A percentile compares a stretch with the other conserved stretches of the same genome.
phyloP scores from a whole-genome alignment of 129 eudicot species.

The Rutidosis leptorrhynchoides region DNA sequence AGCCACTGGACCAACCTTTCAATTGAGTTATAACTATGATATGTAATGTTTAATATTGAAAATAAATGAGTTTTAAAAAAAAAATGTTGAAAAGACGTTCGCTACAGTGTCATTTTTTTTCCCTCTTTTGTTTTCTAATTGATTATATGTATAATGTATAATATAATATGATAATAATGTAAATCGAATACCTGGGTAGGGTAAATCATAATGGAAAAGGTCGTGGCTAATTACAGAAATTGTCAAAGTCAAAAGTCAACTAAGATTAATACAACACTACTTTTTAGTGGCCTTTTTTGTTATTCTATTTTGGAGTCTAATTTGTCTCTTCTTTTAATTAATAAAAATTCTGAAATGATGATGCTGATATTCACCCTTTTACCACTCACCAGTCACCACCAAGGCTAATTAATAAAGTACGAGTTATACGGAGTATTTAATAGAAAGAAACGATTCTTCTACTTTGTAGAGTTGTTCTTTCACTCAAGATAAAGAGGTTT shows the following conservation, averaged over 20 bases:
- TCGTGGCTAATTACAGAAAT: not conserved
- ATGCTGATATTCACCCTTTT: not conserved
- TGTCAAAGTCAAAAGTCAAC: not conserved
- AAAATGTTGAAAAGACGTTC: no score
- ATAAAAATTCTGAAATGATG: no score
- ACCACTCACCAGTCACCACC: no score
- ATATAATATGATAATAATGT: not conserved
- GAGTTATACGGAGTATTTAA: not conserved
- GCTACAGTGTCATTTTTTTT: no score
- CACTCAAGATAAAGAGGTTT: no score
- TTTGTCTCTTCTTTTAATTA: not conserved
- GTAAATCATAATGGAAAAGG: not conserved
- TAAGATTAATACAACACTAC: not conserved
- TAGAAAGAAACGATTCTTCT: not conserved
- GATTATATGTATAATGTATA: no score
- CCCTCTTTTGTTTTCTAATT: no score
- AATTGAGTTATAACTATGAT: no score
- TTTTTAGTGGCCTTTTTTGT: not conserved
- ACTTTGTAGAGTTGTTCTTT: not conserved
- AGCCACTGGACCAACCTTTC: no score
- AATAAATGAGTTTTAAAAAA: no score
- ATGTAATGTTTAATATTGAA: no score
- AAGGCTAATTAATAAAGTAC: not conserved
- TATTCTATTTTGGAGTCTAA: slow-evolving; percentile 2
- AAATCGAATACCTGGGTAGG: not conserved